Percentiles rank a stretch among this genome's conserved stretches.
Conservation (phyloP, 345 rosid genomes). For the Odontarrhena argentea region DNA sequence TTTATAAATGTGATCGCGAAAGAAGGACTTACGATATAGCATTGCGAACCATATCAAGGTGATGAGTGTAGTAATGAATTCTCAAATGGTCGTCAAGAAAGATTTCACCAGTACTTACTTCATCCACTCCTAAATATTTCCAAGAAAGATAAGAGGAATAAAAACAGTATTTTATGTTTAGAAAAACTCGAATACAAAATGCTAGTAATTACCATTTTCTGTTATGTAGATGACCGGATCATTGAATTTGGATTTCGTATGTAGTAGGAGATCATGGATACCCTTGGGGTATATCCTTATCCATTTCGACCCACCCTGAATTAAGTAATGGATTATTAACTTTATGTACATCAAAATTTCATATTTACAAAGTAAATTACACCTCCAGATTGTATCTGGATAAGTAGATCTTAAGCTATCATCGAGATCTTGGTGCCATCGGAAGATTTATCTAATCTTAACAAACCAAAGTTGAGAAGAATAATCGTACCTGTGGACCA, state of each 20-base stretch:
- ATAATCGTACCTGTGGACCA: background rate
- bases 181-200: slow-evolving; percentile 10
- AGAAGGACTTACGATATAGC: slow-evolving; percentile 42
- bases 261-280: slow-evolving; percentile 45
- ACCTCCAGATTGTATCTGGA: too few relatives aligned
- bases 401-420: background rate
- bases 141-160: background rate
- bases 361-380: too few relatives aligned
- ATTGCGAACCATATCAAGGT: slow-evolving; percentile 40
- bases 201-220: slow-evolving; percentile 52
- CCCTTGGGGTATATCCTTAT: slow-evolving; percentile 55
- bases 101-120: background rate
- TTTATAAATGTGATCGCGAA: background rate
- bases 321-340: background rate
- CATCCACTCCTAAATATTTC: slow-evolving; percentile 38
- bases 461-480: background rate
- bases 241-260: slow-evolving; percentile 38
- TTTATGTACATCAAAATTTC: background rate
- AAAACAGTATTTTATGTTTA: background rate
- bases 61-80: slow-evolving; percentile 40
- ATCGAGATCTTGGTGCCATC: background rate
- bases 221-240: slow-evolving; percentile 42
- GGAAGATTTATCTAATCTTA: background rate
- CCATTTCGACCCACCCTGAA: slow-evolving; percentile 46
- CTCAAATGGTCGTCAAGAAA: slow-evolving; percentile 39